Percentiles rank a stretch among this genome's conserved stretches.
Evolutionary conservation across 2,329 filamentous ascomycete genomes (phyloP).

Genomic region (Pestalotiopsis sp.): DNA sequence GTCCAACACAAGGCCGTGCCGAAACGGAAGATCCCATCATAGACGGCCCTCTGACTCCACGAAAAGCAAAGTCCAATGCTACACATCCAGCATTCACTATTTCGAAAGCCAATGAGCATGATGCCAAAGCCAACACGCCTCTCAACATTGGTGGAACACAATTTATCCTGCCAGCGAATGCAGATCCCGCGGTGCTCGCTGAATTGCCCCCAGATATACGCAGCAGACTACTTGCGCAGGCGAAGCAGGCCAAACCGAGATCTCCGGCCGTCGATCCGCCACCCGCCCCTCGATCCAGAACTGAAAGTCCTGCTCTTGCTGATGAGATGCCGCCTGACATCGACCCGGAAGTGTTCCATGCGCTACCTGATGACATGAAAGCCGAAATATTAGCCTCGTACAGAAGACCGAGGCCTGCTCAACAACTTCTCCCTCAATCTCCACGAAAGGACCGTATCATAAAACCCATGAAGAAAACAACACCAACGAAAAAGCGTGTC

Average conservation of each 20-base stretch:
- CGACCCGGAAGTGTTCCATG: conserved; percentile 81
- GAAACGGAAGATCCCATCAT: conserved; percentile 53
- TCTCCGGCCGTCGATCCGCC: conserved; percentile 30
- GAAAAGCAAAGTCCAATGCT: conserved; percentile 45
- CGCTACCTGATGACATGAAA: conserved; percentile 83
- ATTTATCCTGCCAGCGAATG: conserved; percentile 84
- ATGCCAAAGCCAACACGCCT: conserved; percentile 63
- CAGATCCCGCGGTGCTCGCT: conserved; percentile 78
- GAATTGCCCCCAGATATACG: conserved; percentile 85
- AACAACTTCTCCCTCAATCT: conserved; percentile 43
- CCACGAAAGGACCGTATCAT: conserved; percentile 58
- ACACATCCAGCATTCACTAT: conserved; percentile 57
- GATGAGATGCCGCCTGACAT: conserved; percentile 70
- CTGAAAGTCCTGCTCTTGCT: conserved; percentile 35
- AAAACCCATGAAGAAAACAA: conserved; percentile 53
- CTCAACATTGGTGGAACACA: conserved; percentile 86
- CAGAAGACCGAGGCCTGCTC: conserved; percentile 32
- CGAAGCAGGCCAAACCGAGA: conserved; percentile 23
- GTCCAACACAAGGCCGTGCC: conserved; percentile 27
- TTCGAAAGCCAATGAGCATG: conserved; percentile 47
- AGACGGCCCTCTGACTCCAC: conserved; percentile 55
- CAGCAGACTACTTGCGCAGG: conserved; percentile 69
- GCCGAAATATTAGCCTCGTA: conserved; percentile 81
- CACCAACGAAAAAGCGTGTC: conserved; percentile 68
- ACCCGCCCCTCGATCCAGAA: conserved; percentile 36